Evolutionary conservation across 2,329 filamentous ascomycete genomes (phyloP), one percentile per base, ranked within the genome.

Genomic region (Sclerotinia trifoliorum): DNA sequence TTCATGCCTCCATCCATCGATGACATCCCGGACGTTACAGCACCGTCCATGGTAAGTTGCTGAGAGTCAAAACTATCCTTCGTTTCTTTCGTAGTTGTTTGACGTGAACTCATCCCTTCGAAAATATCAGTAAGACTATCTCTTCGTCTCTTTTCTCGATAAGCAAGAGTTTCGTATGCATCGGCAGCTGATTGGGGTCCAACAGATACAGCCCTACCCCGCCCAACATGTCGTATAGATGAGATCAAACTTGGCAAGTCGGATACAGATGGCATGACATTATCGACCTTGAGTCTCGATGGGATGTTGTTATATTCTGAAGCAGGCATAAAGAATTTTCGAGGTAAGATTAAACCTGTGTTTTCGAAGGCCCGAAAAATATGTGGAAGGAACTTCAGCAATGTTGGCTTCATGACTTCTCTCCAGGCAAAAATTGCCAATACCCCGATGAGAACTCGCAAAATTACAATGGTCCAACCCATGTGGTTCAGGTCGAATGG

Each of bases 181-280:
- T 99, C 95, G 2, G 95, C 95, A 70, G 94, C 94, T 57, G 94
- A 97, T 80, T 98, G 95, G 1, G 95, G 95, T 0, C 95, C 95
- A 65, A 98, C 86, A 7, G 93, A 97, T 46, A 98, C 88, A 44
- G 93, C 90, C 64, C 95, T 87, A 70, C 90, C 90, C 69, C 93
- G 84, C 19, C 85, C 86, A 0, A 93, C 91, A 73, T 94, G 89
- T 32, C 93, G 88, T 57, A 98, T 91, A 54, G 89, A 93, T 70
- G 89, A 90, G 32, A 97, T 84, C 76, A 97, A 88, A 44, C 87
- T 86, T 3, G 94, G 92, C 29, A 98, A 86, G 70, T 97, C 93
- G 32, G 90, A 92, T n/a, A 96, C 90, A 15, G 89, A 89, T 17
- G 95, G 95, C 74, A 99, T 88, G 64, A 97, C 88, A 67, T 96